phyloP scores from a whole-genome alignment of 768 basidiomycete species.

The Russula olivacea region DNA sequence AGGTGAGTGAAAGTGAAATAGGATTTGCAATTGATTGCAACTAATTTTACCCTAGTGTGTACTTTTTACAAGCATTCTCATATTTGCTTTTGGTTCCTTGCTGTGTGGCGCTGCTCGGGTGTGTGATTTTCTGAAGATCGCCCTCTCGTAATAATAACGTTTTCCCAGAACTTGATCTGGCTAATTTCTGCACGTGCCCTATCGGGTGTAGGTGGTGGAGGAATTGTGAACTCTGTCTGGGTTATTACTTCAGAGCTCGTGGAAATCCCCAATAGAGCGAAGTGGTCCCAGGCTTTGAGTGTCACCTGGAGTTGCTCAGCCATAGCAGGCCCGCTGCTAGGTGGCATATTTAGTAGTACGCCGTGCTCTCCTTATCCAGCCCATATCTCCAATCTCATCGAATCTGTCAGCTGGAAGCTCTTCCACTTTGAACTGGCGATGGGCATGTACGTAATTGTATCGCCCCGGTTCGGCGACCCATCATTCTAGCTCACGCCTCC shows the following conservation, averaged over 20 bases:
- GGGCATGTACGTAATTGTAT: constrained; percentile 61
- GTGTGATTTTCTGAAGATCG: constrained; percentile 22
- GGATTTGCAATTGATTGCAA: constrained; percentile 8
- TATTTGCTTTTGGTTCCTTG: constrained; percentile 74
- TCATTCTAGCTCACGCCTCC: constrained; percentile 19
- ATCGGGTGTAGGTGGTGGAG: constrained; percentile 81
- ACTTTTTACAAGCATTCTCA: constrained; percentile 63
- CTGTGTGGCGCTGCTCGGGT: constrained; percentile 75
- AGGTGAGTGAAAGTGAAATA: constrained; percentile 42
- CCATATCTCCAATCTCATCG: background rate
- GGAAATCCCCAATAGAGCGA: constrained; percentile 59
- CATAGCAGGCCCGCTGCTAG: constrained; percentile 75
- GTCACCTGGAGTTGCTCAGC: constrained; percentile 85
- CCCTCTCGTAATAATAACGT: constrained; percentile 21
- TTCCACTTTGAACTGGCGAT: constrained; percentile 60
- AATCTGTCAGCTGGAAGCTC: constrained; percentile 20
- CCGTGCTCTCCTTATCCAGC: constrained; percentile 17
- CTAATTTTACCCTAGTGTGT: constrained; percentile 43
- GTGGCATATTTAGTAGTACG: constrained; percentile 75
- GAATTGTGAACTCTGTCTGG: constrained; percentile 83
- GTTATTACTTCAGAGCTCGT: constrained; percentile 83
- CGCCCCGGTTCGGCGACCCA: constrained; percentile 11
- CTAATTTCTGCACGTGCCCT: constrained; percentile 59
- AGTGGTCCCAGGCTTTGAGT: constrained; percentile 82
- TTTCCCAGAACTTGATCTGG: constrained; percentile 47